These are phyloP conservation scores for Chlamydomonas sp. DNA, from an alignment of 139 green algal genomes.

Conservation along the genomic window DNA sequence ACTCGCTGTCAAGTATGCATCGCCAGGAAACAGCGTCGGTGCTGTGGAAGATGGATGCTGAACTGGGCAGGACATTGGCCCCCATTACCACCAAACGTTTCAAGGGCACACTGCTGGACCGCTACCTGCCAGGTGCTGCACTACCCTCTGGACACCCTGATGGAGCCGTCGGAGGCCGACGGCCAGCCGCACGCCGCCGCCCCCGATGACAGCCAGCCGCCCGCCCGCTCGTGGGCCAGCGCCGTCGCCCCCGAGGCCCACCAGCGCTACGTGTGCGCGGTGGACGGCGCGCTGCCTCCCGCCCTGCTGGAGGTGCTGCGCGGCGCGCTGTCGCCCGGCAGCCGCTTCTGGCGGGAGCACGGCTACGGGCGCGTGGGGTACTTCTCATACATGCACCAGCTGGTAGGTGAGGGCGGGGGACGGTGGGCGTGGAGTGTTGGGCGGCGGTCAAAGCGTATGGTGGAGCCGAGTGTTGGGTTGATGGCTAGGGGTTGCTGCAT, in stretches of 20 bases:
- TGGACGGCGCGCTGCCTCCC: conserved; percentile 44
- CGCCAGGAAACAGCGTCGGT: too few species aligned
- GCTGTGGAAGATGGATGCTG: too few species aligned
- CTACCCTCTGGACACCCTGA: conserved; percentile 22
- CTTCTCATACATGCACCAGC: conserved; percentile 59
- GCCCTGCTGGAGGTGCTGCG: conserved; percentile 44
- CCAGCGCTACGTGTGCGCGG: neutral
- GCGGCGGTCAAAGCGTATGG: too few species aligned
- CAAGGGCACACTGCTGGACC: too few species aligned
- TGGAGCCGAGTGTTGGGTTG: neutral
- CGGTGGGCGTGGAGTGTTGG: too few species aligned
- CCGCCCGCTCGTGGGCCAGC: neutral
- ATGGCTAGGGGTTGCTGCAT: neutral
- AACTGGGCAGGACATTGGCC: too few species aligned
- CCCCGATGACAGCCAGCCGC: neutral
- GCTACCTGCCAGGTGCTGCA: conserved; percentile 14
- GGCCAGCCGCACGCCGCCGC: neutral
- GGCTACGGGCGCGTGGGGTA: conserved; percentile 51
- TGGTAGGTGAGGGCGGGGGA: conserved; percentile 27
- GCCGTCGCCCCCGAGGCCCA: neutral
- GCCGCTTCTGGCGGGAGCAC: conserved; percentile 50
- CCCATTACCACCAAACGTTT: too few species aligned
- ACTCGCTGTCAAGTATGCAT: too few species aligned
- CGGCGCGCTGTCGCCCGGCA: conserved; percentile 31
- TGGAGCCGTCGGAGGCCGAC: neutral